Conservation (phyloP, 768 basidiomycete species). For the Auriscalpium vulgare region DNA sequence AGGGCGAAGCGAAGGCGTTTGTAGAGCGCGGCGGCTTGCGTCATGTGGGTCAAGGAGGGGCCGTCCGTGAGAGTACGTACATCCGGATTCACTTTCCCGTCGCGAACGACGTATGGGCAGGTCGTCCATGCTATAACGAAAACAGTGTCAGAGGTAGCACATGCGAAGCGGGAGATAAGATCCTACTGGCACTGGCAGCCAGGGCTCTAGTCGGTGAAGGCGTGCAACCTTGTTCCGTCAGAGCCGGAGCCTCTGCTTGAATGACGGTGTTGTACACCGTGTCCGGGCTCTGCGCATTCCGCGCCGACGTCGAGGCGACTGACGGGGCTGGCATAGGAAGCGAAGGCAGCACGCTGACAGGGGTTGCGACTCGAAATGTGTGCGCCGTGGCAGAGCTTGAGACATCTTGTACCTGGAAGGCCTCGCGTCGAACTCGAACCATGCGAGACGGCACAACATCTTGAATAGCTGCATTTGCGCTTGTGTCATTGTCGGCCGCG, state of each 20-base stretch:
- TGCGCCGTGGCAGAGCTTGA: not conserved
- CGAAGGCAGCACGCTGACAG: not conserved
- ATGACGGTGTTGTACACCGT: not conserved
- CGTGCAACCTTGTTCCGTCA: not conserved
- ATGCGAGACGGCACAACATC: not conserved
- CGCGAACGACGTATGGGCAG: slow-evolving; percentile 40
- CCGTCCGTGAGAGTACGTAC: slow-evolving; percentile 37
- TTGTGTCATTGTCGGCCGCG: not conserved
- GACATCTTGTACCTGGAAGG: not conserved
- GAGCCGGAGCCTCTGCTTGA: not conserved
- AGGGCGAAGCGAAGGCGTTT: slow-evolving; percentile 36
- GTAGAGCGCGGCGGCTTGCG: slow-evolving; percentile 37
- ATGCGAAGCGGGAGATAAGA: not conserved
- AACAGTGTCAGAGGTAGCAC: not conserved
- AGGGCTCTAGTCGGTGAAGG: slow-evolving; percentile 41
- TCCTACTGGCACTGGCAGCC: slow-evolving; percentile 45
- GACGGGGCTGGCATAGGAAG: not conserved
- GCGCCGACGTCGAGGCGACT: not conserved
- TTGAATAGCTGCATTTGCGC: not conserved
- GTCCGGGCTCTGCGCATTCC: not conserved
- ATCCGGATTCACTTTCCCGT: slow-evolving; percentile 51
- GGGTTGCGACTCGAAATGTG: not conserved
- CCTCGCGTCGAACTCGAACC: not conserved
- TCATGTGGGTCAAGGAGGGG: slow-evolving; percentile 30
- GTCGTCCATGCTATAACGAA: slow-evolving; percentile 28